phyloP scores from a whole-genome alignment of 805 yeast species.

The Starmerella sp. region DNA sequence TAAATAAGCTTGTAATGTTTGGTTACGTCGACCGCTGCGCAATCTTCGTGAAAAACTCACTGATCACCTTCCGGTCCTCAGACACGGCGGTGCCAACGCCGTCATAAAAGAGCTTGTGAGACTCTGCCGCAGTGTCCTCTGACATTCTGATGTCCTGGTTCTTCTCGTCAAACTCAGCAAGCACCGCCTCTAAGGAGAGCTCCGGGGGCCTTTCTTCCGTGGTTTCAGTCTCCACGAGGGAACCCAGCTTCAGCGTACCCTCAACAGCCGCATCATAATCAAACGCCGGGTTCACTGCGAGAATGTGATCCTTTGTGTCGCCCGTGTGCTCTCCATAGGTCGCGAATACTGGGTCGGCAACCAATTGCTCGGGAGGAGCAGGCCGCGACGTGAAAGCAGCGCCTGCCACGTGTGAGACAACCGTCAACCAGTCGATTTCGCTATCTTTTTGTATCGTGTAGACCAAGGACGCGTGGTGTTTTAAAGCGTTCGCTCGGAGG shows the following conservation, averaged over 20 bases:
- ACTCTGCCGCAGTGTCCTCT: neutral
- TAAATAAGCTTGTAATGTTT: too few relatives aligned
- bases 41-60: slow-evolving; percentile 14
- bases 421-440: neutral
- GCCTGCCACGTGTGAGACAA: neutral
- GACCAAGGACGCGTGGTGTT: slow-evolving; percentile 1
- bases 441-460: neutral
- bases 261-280: slow-evolving; percentile 7
- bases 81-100: neutral
- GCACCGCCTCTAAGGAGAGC: neutral
- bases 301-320: slow-evolving; percentile 16
- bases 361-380: neutral
- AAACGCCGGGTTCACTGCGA: slow-evolving; percentile 18
- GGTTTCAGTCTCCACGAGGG: neutral
- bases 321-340: neutral
- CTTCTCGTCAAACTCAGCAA: neutral
- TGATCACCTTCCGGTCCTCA: slow-evolving; percentile 13
- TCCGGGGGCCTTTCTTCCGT: neutral
- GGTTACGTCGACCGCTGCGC: slow-evolving; percentile 3
- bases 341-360: slow-evolving; percentile 3
- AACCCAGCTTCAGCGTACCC: neutral
- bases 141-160: neutral
- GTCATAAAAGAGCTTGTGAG: neutral
- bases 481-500: slow-evolving; percentile 12
- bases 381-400: neutral